These are phyloP conservation scores for Crassisporium funariophilum DNA, from an alignment of 768 basidiomycete genomes.

Conservation along the genomic window DNA sequence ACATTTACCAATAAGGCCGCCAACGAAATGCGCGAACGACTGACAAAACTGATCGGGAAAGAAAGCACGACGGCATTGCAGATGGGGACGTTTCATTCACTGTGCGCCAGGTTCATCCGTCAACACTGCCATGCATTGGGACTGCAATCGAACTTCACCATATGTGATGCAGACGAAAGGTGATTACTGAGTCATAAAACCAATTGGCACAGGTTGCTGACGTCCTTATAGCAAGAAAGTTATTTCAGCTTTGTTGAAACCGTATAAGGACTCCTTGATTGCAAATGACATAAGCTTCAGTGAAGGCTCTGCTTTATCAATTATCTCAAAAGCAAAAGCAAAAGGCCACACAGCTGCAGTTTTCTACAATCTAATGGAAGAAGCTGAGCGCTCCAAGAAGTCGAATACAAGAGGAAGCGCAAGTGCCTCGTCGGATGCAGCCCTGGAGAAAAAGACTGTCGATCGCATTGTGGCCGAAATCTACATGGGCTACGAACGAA, in stretches of 20 bases:
- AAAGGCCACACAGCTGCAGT: conserved; percentile 59
- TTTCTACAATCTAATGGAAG: conserved; percentile 33
- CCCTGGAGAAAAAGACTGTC: conserved; percentile 22
- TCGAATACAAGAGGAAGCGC: conserved; percentile 6
- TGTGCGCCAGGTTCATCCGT: conserved; percentile 73
- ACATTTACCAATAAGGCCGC: conserved; percentile 93
- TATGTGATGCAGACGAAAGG: conserved; percentile 84
- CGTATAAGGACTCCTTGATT: conserved; percentile 49
- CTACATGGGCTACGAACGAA: conserved; percentile 67
- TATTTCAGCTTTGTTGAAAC: conserved; percentile 58
- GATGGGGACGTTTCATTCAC: conserved; percentile 79
- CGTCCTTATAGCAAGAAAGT: conserved; percentile 61
- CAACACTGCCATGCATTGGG: conserved; percentile 60
- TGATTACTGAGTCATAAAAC: conserved; percentile 32
- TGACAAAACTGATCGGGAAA: conserved; percentile 68
- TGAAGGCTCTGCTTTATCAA: conserved; percentile 52
- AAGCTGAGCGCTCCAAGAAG: conserved; percentile 8
- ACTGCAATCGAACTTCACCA: conserved; percentile 74
- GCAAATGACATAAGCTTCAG: conserved; percentile 53
- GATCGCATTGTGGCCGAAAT: conserved; percentile 50
- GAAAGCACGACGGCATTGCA: conserved; percentile 52
- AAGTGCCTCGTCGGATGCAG: conserved; percentile 10
- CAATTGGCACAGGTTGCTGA: no score
- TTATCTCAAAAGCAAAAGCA: conserved; percentile 78
- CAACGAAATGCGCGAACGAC: conserved; percentile 78